phyloP scores from a whole-genome alignment of 345 rosid genomes.

The Linum lewisii region DNA sequence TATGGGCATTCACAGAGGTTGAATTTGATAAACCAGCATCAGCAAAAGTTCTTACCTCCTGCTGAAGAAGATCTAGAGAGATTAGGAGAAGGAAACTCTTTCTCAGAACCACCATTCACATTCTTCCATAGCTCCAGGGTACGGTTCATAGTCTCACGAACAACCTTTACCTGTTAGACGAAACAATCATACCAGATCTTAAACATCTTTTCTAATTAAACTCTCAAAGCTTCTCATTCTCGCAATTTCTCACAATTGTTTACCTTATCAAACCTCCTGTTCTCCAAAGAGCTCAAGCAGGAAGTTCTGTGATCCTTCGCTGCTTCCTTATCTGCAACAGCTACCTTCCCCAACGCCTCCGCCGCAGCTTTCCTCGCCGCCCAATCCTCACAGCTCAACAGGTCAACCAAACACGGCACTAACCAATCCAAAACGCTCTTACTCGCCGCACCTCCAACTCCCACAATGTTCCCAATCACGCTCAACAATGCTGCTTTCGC shows the following conservation, averaged over 20 bases:
- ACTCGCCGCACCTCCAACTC: constrained; percentile 44
- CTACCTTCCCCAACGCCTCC: constrained; percentile 66
- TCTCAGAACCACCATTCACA: constrained; percentile 34
- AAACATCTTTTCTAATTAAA: background rate
- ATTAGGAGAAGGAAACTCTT: constrained; percentile 28
- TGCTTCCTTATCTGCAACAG: constrained; percentile 44
- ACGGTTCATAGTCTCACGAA: constrained; percentile 81
- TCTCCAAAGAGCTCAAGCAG: constrained; percentile 43
- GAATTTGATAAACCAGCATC: too few species aligned
- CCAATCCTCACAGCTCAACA: constrained; percentile 73
- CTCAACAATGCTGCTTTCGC: constrained; percentile 64
- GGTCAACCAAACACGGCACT: constrained; percentile 50
- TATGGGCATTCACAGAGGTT: too few species aligned
- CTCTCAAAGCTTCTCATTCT: too few species aligned
- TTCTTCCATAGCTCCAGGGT: constrained; percentile 70
- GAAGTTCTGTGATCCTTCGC: constrained; percentile 42
- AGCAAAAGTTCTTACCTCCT: constrained; percentile 25
- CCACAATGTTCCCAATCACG: constrained; percentile 53
- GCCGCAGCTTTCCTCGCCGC: constrained; percentile 83
- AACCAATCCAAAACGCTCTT: constrained; percentile 56
- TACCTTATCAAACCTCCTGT: constrained; percentile 85
- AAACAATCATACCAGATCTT: constrained; percentile 12
- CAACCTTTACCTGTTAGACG: constrained; percentile 58
- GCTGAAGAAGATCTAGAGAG: constrained; percentile 34
- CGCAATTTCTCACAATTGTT: too few species aligned